Conservation (phyloP, 75 land plant species). For the Pinus albicaulis region DNA sequence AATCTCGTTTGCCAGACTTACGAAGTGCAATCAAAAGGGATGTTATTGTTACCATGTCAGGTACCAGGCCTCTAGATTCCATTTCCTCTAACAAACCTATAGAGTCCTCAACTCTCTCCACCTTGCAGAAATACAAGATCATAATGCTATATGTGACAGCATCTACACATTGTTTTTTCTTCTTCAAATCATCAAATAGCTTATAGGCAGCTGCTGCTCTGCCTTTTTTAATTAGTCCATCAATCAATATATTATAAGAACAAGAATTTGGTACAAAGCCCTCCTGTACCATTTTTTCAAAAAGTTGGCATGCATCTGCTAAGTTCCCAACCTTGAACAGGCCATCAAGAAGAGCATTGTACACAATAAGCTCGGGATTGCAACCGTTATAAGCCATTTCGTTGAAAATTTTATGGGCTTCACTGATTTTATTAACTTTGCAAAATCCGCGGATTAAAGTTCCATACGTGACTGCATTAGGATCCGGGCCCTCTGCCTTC, state of each 20-base stretch:
- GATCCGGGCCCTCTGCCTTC: conserved; percentile 57
- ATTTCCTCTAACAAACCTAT: conserved; percentile 53
- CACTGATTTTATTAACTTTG: conserved; percentile 37
- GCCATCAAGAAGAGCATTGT: conserved; percentile 65
- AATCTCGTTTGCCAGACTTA: conserved; percentile 48
- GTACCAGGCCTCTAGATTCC: conserved; percentile 64
- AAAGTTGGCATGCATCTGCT: conserved; percentile 50
- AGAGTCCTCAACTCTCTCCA: conserved; percentile 42
- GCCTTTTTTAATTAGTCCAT: conserved; percentile 67
- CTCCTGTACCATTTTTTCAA: conserved; percentile 61
- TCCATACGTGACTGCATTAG: conserved; percentile 57
- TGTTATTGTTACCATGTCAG: conserved; percentile 54
- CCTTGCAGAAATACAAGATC: conserved; percentile 36
- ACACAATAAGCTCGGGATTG: conserved; percentile 47
- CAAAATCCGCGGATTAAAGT: conserved; percentile 60
- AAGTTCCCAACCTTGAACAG: conserved; percentile 54
- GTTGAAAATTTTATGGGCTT: conserved; percentile 39
- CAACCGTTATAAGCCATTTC: conserved; percentile 53
- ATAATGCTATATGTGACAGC: conserved; percentile 63
- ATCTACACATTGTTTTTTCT: conserved; percentile 59
- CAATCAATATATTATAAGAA: conserved; percentile 67
- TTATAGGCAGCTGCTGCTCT: conserved; percentile 47
- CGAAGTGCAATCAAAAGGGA: conserved; percentile 46
- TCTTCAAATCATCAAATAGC: conserved; percentile 61
- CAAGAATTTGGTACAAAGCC: conserved; percentile 44